Conservation (phyloP, 108 stramenopile genomes). For the Cyclotella kingstonii region DNA sequence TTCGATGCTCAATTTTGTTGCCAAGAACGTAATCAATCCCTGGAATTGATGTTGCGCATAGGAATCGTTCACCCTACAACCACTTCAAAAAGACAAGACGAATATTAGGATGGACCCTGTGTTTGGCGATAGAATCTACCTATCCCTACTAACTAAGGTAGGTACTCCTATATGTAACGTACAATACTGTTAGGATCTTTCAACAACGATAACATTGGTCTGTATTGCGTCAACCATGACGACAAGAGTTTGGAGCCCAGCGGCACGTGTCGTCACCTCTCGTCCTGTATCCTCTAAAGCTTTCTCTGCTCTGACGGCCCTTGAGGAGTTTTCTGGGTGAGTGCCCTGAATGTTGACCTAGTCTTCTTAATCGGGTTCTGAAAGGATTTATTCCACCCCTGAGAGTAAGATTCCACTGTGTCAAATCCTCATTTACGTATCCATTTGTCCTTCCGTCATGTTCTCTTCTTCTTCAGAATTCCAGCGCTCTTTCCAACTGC, state of each 20-base stretch:
- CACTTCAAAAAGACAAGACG: too few species aligned
- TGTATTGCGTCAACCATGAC: conserved; percentile 19
- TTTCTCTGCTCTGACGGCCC: conserved; percentile 60
- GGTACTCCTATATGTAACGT: too few species aligned
- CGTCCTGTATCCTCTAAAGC: conserved; percentile 26
- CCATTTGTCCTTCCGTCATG: conserved; percentile 1
- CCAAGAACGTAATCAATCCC: too few species aligned
- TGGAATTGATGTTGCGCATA: too few species aligned
- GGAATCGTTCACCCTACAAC: too few species aligned
- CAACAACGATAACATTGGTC: too few species aligned
- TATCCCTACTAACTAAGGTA: too few species aligned
- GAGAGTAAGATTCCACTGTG: not conserved
- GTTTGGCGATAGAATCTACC: too few species aligned
- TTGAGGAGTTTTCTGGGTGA: conserved; percentile 71
- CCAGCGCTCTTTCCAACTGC: conserved; percentile 58
- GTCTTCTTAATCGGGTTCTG: not conserved
- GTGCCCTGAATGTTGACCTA: conserved; percentile 1
- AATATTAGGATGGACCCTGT: too few species aligned
- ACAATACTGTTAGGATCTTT: too few species aligned
- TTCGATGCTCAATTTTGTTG: too few species aligned
- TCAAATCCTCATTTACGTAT: not conserved
- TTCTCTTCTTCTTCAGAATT: conserved; percentile 45
- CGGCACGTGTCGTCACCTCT: conserved; percentile 22
- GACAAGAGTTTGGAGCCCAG: conserved; percentile 18
- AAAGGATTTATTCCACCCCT: not conserved